Percentiles rank a stretch among this genome's conserved stretches.
phyloP scores from a whole-genome alignment of 352 stramenopile species.

The Globisporangium polare region DNA sequence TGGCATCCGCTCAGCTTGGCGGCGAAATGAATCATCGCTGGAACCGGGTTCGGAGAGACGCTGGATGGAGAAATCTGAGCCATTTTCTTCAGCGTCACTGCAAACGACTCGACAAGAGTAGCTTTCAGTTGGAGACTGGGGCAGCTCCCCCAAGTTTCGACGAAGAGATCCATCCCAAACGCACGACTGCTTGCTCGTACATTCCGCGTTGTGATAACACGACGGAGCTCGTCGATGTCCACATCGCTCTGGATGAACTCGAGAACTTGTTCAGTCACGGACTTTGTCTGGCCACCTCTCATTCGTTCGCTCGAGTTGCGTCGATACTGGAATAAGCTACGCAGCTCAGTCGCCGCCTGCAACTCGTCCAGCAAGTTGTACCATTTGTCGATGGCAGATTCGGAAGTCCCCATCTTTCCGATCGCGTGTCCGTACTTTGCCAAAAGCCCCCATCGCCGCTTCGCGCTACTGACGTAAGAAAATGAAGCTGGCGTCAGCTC shows the following conservation, averaged over 20 bases:
- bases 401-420: constrained; percentile 30
- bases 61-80: constrained; percentile 23
- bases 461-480: constrained; percentile 65
- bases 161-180: constrained; percentile 48
- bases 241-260: constrained; percentile 85
- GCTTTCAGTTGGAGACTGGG: constrained; percentile 24
- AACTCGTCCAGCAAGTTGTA: constrained; percentile 77
- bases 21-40: constrained; percentile 52
- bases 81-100: constrained; percentile 37
- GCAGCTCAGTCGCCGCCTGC: constrained; percentile 67
- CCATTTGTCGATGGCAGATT: constrained; percentile 71
- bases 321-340: constrained; percentile 71
- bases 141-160: constrained; percentile 24
- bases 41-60: constrained; percentile 10
- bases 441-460: constrained; percentile 61
- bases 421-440: constrained; percentile 73
- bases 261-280: constrained; percentile 76
- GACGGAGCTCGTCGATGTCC: constrained; percentile 48
- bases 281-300: constrained; percentile 46
- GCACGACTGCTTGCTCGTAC: constrained; percentile 35
- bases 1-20: constrained; percentile 51
- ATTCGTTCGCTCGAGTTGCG: constrained; percentile 66
- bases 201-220: constrained; percentile 46
- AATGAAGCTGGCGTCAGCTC: constrained; percentile 75
- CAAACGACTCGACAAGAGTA: constrained; percentile 49